Evolutionary conservation across 768 basidiomycete species (phyloP).

Genomic region (Leccinum longicurvipes): DNA sequence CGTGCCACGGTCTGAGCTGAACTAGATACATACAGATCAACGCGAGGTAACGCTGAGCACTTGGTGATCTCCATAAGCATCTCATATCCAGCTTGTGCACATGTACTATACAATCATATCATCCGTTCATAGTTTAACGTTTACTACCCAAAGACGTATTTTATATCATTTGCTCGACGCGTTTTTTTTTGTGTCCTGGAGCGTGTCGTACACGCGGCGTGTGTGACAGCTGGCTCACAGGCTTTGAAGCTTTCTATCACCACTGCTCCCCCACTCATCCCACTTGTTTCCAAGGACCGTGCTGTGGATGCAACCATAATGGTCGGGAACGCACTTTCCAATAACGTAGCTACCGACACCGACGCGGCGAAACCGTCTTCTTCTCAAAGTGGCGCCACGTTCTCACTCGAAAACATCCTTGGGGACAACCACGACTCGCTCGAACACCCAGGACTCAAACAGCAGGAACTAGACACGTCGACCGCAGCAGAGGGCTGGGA

Average conservation of each 20-base stretch:
- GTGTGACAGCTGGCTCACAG: constrained; percentile 17
- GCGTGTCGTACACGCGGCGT: constrained; percentile 24
- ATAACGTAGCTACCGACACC: constrained; percentile 10
- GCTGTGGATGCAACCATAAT: constrained; percentile 19
- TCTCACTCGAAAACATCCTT: constrained; percentile 72
- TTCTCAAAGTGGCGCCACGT: constrained; percentile 22
- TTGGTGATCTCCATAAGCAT: neutral
- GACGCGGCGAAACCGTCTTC: constrained; percentile 7
- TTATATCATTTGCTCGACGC: neutral
- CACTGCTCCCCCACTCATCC: constrained; percentile 10
- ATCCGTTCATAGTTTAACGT: neutral
- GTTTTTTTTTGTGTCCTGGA: neutral
- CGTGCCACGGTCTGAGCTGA: constrained; percentile 37
- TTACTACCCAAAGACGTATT: neutral
- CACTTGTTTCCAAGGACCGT: neutral
- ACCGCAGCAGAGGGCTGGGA: constrained; percentile 57
- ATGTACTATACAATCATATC: constrained; percentile 19
- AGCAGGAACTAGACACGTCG: constrained; percentile 33
- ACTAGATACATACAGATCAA: constrained; percentile 32
- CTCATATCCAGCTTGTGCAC: constrained; percentile 4
- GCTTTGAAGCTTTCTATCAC: constrained; percentile 7
- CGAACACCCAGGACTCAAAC: constrained; percentile 46
- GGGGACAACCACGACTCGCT: constrained; percentile 58
- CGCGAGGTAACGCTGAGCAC: constrained; percentile 23
- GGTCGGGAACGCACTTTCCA: constrained; percentile 19